Conservation (phyloP, 139 green algal species). For the Raphidocelis subcapitata region DNA sequence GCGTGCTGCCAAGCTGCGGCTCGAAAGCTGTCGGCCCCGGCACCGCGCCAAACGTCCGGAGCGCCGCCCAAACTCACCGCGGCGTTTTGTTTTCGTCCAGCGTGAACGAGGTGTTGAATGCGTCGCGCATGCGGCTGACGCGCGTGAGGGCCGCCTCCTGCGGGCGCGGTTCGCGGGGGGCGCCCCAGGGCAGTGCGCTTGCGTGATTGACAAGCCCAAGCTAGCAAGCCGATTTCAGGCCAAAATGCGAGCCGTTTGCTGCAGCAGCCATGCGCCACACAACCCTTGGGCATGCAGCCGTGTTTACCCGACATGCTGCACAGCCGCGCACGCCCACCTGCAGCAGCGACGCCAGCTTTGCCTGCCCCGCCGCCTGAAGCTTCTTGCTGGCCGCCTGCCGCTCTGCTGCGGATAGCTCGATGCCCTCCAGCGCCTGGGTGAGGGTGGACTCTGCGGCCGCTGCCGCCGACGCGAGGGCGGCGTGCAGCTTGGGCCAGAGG, state of each 20-base stretch:
- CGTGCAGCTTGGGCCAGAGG: conserved; percentile 69
- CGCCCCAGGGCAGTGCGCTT: conserved; percentile 1
- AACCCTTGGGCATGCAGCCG: too few relatives aligned
- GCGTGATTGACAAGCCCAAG: conserved; percentile 28
- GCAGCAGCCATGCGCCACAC: too few relatives aligned
- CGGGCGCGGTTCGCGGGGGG: conserved; percentile 41
- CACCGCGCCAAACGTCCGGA: too few relatives aligned
- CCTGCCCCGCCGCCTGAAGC: conserved; percentile 29
- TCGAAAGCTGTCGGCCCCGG: too few relatives aligned
- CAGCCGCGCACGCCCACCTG: conserved; percentile 32
- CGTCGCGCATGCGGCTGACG: conserved; percentile 61
- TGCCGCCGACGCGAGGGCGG: conserved; percentile 24
- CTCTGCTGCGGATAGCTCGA: conserved; percentile 47
- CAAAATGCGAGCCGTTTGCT: too few relatives aligned
- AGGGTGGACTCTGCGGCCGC: not conserved
- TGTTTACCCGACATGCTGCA: too few relatives aligned
- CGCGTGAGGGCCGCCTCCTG: conserved; percentile 76
- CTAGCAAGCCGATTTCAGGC: conserved; percentile 35
- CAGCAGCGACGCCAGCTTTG: conserved; percentile 27
- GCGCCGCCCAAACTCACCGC: too few relatives aligned
- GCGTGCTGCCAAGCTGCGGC: too few relatives aligned
- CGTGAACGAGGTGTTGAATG: conserved; percentile 74
- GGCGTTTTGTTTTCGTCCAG: conserved; percentile 72
- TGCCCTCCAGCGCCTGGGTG: conserved; percentile 41
- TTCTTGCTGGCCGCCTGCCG: conserved; percentile 11